A percentile compares a stretch with the other conserved stretches of the same genome.
These are phyloP conservation scores for Diutina sp. DNA, from an alignment of 1,139 yeast genomes.

Conservation along the genomic window DNA sequence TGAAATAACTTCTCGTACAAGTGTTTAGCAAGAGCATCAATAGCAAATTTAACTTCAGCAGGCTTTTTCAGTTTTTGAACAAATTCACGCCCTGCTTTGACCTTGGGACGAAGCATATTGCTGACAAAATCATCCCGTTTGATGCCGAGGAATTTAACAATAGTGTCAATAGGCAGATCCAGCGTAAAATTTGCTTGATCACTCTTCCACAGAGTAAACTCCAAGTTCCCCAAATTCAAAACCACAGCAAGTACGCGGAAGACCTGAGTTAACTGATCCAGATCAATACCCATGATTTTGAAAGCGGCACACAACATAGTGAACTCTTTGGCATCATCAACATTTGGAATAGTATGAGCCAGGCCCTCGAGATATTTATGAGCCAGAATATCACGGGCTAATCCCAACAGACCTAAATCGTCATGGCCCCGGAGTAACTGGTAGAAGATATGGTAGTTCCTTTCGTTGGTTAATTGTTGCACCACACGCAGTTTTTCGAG, in stretches of 20 bases:
- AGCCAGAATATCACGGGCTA: constrained; percentile 29
- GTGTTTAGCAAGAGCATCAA: constrained; percentile 82
- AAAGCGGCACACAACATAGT: constrained; percentile 50
- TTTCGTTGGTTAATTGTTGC: constrained; percentile 59
- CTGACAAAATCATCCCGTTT: constrained; percentile 40
- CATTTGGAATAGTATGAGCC: constrained; percentile 44
- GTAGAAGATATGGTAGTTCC: constrained; percentile 89
- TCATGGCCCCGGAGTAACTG: constrained; percentile 68
- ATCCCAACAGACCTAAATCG: constrained; percentile 34
- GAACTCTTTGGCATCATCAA: constrained; percentile 67
- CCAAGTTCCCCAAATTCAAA: constrained; percentile 76
- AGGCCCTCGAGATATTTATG: constrained; percentile 52
- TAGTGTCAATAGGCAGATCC: constrained; percentile 38
- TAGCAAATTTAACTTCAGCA: constrained; percentile 63
- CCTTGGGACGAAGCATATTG: constrained; percentile 61
- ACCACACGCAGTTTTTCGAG: constrained; percentile 91
- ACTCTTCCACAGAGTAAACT: constrained; percentile 55
- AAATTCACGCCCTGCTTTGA: constrained; percentile 83
- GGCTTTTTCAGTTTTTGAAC: constrained; percentile 75
- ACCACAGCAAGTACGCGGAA: constrained; percentile 64
- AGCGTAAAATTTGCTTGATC: constrained; percentile 70
- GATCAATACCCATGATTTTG: constrained; percentile 56
- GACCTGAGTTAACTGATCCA: constrained; percentile 42
- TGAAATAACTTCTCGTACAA: constrained; percentile 79
- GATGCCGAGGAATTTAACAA: constrained; percentile 58